Evolutionary conservation across 176 grass and related monocot species (phyloP), one percentile per base, ranked within the genome.

Genomic region (Oryza nivara): DNA sequence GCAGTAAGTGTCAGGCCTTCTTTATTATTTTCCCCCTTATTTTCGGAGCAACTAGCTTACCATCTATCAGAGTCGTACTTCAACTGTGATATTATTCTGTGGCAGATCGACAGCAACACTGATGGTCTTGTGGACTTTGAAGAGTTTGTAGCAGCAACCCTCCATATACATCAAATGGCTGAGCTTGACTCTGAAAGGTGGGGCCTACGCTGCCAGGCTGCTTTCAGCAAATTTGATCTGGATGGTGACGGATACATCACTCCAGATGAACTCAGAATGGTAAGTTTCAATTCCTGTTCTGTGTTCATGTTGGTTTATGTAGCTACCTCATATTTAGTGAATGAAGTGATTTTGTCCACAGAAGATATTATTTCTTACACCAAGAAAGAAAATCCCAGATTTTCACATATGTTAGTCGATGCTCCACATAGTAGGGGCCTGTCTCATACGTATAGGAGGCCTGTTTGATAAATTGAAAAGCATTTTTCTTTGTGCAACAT

Each of bases 81-180:
- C 66, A 87, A 78, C 35, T 91, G 16, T 58, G 16, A 79, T 72
- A 35, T 79, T 88, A 32, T 77, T 83, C 25, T 65, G 54, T 44
- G 45, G 45, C 84, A 99, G 96, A 83, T 99, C 1, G 96, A 99
- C 60, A 94, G 91, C 91, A 99, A 99, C 71, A 99, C 96, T 0
- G 96, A 99, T 89, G 96, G 96, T 38, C 88, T 99, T 74, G 96
- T 99, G 79, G 96, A 99, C 80, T 99, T 99, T 63, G 85, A 87
- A 48, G 96, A 99, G 88, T 99, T 99, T 32, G 96, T 94, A 54
- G 93, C 96, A 30, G 96, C 96, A 67, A 94, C 96, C 79, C 88
- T 99, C 22, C 96, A 96, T 76, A 89, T 99, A 88, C 93, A 99
- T 77, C 96, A 99, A 83, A 99, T 99, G 96, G 93, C 93, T 14